Conservation (phyloP, 164 flowering plant species). For the Berberis thunbergii region DNA sequence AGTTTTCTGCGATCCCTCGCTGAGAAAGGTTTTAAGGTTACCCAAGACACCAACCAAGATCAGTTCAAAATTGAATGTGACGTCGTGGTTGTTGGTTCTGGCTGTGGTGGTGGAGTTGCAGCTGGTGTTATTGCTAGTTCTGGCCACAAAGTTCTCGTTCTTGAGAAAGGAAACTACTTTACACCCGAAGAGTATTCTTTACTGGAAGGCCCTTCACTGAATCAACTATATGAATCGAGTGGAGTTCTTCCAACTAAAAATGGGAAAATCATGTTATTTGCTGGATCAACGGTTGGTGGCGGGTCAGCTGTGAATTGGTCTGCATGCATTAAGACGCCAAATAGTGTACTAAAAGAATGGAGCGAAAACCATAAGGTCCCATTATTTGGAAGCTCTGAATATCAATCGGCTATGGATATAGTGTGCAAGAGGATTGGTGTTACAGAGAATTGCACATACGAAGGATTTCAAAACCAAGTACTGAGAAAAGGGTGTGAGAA, state of each 20-base stretch:
- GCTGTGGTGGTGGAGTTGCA: slow-evolving; percentile 71
- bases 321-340: slow-evolving; percentile 57
- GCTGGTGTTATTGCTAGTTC: slow-evolving; percentile 54
- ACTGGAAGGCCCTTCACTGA: slow-evolving; percentile 52
- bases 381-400: slow-evolving; percentile 33
- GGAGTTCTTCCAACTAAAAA: slow-evolving; percentile 30
- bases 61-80: slow-evolving; percentile 44
- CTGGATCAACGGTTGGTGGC: slow-evolving; percentile 73
- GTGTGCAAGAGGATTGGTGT: slow-evolving; percentile 58
- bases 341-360: slow-evolving; percentile 46
- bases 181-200: slow-evolving; percentile 39
- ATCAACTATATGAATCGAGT: slow-evolving; percentile 48
- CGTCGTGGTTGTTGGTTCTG: slow-evolving; percentile 57
- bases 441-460: slow-evolving; percentile 36
- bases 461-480: slow-evolving; percentile 61
- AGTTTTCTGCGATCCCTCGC: slow-evolving; percentile 29
- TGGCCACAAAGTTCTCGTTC: slow-evolving; percentile 48
- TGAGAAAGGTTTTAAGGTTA: slow-evolving; percentile 37
- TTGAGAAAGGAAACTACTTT: slow-evolving; percentile 68
- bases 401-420: slow-evolving; percentile 51
- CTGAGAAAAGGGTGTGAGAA: slow-evolving; percentile 57
- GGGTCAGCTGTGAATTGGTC: slow-evolving; percentile 80
- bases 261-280: slow-evolving; percentile 29
- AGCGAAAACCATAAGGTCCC: slow-evolving; percentile 26
- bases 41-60: slow-evolving; percentile 16